These are phyloP conservation scores for Solanum acaule DNA, from an alignment of 257 asterid genomes.

Conservation along the genomic window DNA sequence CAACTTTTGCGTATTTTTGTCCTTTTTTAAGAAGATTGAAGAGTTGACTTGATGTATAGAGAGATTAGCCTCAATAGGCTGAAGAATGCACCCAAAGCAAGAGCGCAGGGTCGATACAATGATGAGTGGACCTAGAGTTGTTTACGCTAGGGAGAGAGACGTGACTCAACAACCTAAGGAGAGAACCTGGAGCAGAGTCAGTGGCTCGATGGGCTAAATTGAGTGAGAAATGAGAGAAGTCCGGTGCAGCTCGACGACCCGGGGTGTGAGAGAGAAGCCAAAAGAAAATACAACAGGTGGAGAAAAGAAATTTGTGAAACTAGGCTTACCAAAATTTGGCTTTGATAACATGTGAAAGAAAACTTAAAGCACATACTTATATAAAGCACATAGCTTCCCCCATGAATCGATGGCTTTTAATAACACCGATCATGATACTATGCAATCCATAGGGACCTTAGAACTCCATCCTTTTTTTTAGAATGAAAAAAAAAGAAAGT, in stretches of 20 bases:
- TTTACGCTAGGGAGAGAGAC: not conserved
- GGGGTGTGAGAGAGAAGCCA: not conserved
- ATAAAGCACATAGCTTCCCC: not conserved
- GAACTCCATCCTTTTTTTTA: not conserved
- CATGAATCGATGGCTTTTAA: not conserved
- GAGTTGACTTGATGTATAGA: not conserved
- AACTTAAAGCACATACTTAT: not conserved
- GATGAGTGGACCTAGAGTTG: not conserved
- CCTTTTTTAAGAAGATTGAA: not conserved
- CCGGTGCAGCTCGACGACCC: not conserved
- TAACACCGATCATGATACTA: not conserved
- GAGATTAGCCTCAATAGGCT: not conserved
- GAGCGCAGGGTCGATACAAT: not conserved
- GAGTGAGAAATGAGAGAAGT: not conserved
- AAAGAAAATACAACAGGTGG: not conserved
- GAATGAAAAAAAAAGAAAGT: too few species aligned
- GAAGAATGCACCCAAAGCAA: not conserved
- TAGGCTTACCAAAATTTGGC: not conserved
- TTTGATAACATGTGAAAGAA: not conserved
- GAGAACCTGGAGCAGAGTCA: not conserved
- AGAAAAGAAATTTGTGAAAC: not conserved
- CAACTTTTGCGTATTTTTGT: not conserved
- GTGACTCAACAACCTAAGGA: not conserved
- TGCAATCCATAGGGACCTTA: not conserved
- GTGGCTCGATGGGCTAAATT: not conserved